phyloP scores from a whole-genome alignment of 371 early-diverging fungal genomes.

The Fennellomyces sp. region DNA sequence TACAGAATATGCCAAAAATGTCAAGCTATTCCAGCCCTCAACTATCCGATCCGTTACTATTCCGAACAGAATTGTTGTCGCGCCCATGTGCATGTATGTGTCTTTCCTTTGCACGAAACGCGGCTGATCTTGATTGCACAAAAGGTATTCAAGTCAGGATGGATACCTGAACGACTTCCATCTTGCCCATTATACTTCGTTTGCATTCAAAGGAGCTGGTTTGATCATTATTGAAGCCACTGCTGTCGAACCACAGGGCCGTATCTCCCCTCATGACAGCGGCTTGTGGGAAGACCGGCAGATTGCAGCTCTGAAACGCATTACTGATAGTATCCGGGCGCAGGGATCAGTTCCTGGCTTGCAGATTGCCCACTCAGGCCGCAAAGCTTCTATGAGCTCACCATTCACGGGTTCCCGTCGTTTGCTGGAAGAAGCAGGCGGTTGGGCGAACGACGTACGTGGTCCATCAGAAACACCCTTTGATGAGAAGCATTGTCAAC shows the following conservation, averaged over 20 bases:
- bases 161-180: constrained; percentile 26
- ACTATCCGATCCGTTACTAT: constrained; percentile 58
- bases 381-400: constrained; percentile 71
- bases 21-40: constrained; percentile 66
- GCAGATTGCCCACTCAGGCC: constrained; percentile 85
- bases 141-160: constrained; percentile 21
- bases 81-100: constrained; percentile 76
- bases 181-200: constrained; percentile 69
- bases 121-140: no score
- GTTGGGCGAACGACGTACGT: constrained; percentile 79
- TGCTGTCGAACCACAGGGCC: constrained; percentile 73
- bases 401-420: constrained; percentile 38
- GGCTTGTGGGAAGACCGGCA: constrained; percentile 87
- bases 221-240: constrained; percentile 82
- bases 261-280: constrained; percentile 75
- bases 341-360: constrained; percentile 68
- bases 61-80: constrained; percentile 77
- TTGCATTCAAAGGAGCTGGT: constrained; percentile 77
- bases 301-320: constrained; percentile 56
- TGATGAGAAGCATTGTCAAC: constrained; percentile 44
- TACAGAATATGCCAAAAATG: constrained; percentile 7
- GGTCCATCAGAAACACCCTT: constrained; percentile 69
- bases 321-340: constrained; percentile 66
- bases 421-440: constrained; percentile 55
- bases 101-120: not conserved